Evolutionary conservation across 140 eudicot genomes (phyloP), one percentile per base, ranked within the genome.

Genomic region (Bidens hawaiensis): DNA sequence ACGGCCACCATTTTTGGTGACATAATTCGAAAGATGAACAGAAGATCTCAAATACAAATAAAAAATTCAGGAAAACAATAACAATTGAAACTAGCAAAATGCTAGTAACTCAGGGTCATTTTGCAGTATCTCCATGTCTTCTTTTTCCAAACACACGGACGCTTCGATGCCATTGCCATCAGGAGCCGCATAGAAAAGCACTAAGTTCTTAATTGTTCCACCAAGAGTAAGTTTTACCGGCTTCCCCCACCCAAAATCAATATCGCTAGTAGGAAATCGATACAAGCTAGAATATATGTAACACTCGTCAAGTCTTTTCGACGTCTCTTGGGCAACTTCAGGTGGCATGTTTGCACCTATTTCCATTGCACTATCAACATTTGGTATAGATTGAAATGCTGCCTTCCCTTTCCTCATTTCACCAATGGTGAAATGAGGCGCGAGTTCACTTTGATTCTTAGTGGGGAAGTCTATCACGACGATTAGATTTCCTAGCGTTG

Each of bases 231-330:
- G 54, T 62, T 62, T 42, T 46, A 62, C 7, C 19, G 33, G 65
- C 46, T 17, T 57, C 9, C 64, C 64, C 65, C 65, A 59, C 12
- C 65, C 65, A 36, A 60, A 60, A 60, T 60, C 66, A 23, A 60
- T 40, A 15, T 7, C 66, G 23, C 14, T 13, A 1, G 11, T 0
- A 11, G 66, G 66, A 38, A 21, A 36, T n/a, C 51, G 13, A n/a
- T 17, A 22, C 36, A 60, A 36, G 27, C 21, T 21, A 4, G 66
- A 7, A 38, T 17, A 40, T 0, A 14, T 0, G 11, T 60, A 60
- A 60, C 12, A 38, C 1, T 13, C 34, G 38, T 60, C 21, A 14
- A 60, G 1, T 60, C 8, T 40, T 12, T 27, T 40, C 27, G 8
- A 24, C 7, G 6, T 4, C 4, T 27, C 40, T 14, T 13, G 6